These are phyloP conservation scores for Cystofilobasidium capitatum DNA, from an alignment of 768 basidiomycete species.

Conservation along the genomic window DNA sequence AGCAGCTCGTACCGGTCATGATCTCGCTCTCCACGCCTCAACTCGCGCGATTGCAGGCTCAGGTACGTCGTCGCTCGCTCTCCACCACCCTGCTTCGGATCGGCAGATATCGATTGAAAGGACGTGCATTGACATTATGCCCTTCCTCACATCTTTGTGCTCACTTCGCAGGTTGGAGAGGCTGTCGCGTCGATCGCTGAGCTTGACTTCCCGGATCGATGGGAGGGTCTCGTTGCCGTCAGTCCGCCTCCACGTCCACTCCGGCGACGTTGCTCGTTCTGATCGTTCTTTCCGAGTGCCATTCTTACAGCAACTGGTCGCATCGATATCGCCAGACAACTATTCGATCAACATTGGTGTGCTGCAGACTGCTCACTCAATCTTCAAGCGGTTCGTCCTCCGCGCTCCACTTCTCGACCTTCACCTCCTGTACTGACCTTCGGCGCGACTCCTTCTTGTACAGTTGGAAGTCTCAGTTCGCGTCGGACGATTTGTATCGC, in stretches of 20 bases:
- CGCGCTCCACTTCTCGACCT: no score
- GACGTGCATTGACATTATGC: neutral
- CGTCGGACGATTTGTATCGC: conserved; percentile 73
- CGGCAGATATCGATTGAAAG: neutral
- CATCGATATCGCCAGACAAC: conserved; percentile 66
- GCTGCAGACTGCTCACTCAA: conserved; percentile 87
- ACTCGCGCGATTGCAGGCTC: conserved; percentile 23
- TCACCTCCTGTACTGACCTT: no score
- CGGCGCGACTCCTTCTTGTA: conserved; percentile 34
- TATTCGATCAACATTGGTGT: conserved; percentile 82
- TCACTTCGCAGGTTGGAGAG: conserved; percentile 71
- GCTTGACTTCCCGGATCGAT: conserved; percentile 78
- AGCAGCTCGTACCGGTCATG: conserved; percentile 83
- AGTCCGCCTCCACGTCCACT: conserved; percentile 37
- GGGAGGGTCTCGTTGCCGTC: conserved; percentile 84
- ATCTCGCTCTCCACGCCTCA: conserved; percentile 60
- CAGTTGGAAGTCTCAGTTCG: conserved; percentile 82
- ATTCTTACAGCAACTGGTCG: conserved; percentile 66
- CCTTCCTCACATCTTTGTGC: neutral
- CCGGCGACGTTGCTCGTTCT: no score
- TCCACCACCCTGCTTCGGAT: no score
- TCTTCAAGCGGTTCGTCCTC: conserved; percentile 51
- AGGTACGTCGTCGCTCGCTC: conserved; percentile 7
- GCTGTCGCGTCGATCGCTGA: conserved; percentile 83
- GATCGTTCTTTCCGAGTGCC: neutral